Evolutionary conservation across 352 stramenopile genomes (phyloP).

Genomic region (Pythium oligandrum): DNA sequence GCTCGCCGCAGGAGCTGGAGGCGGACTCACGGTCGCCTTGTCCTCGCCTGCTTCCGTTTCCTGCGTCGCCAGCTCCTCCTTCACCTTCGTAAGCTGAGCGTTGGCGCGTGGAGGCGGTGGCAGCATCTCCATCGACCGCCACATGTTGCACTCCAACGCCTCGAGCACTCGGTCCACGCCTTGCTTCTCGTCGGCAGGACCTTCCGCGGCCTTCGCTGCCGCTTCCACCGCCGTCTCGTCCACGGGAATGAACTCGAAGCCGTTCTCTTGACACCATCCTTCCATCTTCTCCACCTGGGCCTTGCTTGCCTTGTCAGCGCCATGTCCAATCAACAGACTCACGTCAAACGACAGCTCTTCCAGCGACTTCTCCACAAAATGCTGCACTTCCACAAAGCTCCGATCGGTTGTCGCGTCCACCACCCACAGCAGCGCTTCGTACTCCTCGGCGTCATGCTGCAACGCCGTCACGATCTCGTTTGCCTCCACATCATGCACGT

Average conservation of each 20-base stretch:
- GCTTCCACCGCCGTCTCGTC: conserved; percentile 1
- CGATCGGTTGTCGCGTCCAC: conserved; percentile 13
- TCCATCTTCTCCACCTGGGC: conserved; percentile 31
- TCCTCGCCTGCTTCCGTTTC: no score
- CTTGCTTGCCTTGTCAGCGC: background rate
- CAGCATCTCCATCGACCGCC: conserved; percentile 64
- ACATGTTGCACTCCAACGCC: conserved; percentile 76
- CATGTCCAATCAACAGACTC: conserved; percentile 11
- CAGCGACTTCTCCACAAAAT: conserved; percentile 20
- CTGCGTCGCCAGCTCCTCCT: no score
- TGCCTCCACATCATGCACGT: conserved; percentile 12
- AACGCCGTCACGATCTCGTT: conserved; percentile 18
- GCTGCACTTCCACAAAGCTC: conserved; percentile 20
- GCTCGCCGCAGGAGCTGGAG: no score
- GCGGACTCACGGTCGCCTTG: no score
- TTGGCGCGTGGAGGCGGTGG: background rate
- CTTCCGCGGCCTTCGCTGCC: conserved; percentile 8
- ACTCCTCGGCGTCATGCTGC: conserved; percentile 15
- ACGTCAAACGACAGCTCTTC: conserved; percentile 26
- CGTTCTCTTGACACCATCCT: conserved; percentile 51
- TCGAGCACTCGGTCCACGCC: conserved; percentile 71
- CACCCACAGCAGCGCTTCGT: conserved; percentile 25
- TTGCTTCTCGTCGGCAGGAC: conserved; percentile 26
- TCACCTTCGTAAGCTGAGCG: no score
- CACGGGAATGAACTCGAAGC: conserved; percentile 58